Base-by-base conservation (phyloP, 768 basidiomycete species). In the Collybia mongolica region DNA sequence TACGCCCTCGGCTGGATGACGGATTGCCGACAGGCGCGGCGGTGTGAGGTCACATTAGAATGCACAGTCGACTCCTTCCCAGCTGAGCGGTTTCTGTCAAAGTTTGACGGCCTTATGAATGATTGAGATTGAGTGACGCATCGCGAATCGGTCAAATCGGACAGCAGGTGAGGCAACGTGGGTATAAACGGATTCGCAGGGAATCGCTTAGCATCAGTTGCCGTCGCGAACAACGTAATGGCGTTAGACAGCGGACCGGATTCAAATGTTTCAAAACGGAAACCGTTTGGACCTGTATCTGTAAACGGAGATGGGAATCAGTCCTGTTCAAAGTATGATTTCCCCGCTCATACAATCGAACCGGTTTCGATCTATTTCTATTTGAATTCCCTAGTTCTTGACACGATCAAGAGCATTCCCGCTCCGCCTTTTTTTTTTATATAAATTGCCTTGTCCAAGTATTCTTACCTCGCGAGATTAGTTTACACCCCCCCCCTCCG, bases 31-130 rank as follows among this genome's bases (percentile, higher is more conserved):
- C 61, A 60, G 61, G 60, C 59, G 59, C 66, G 68, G 65, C 51
- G 56, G 56, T 59, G 49, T 29, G 44, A 57, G 47, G 54, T 51
- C 46, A 51, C 55, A 56, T 57, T 50, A 23, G 48, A 50, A 49
- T 52, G 45, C 52, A 48, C 46, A 44, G 44, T 48, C 48, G 48
- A 42, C 41, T 36, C 46, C 58, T 64, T 67, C 67, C 63, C 62
- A 65, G 63, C 60, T 68, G 63, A 65, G 65, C 68, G 68, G 69
- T 63, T 67, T 72, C 69, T 71, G 72, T 73, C 70, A 70, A 60
- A 60, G 24, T 49, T 48, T 47, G 46, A 44, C 48, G 49, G 40
- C 51, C 40, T 44, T 52, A n/a, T 12, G 3, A 36, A 36, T 26
- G 54, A 52, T 49, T 51, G 24, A 47, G 53, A 51, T 54, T 50